Evolutionary conservation across 768 basidiomycete species (phyloP), one percentile per base, ranked within the genome.

Genomic region (Kwoniella sp.): DNA sequence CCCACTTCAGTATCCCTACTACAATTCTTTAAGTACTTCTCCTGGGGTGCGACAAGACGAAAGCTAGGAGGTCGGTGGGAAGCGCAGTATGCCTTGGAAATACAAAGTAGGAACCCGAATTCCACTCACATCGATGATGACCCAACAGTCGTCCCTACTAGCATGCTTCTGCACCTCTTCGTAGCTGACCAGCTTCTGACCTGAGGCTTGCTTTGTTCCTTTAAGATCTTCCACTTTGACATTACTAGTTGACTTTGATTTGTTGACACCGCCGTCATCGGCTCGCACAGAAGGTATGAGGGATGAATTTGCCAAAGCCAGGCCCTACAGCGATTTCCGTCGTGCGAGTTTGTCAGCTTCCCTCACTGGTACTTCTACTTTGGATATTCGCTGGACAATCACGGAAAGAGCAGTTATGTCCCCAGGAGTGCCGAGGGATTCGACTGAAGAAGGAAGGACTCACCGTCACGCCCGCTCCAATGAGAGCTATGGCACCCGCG

Each of bases 71-170:
- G n/a, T n/a, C n/a, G n/a, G n/a, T n/a, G n/a, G n/a, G n/a, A n/a
- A n/a, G n/a, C n/a, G n/a, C n/a, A n/a, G n/a, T n/a, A n/a, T n/a
- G n/a, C n/a, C n/a, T n/a, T n/a, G n/a, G n/a, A n/a, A n/a, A 9
- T 22, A 49, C 22, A 22, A 24, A 22, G 5, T 4, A 49, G 48
- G n/a, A 19, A 19, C n/a, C 22, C 30, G 29, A 19, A n/a, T 26
- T 26, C 17, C 26, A 65, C 69, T 64, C 50, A 73, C 93, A 72
- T 92, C 86, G 54, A 99, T 86, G 65, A 94, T 86, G 6, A 97
- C 95, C 95, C 94, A 98, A 49, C 90, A 82, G 77, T 97, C 93
- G 54, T 94, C 90, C 83, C 91, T 88, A 81, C 85, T 89, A 80
- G 89, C 92, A 83, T 99, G 81, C 63, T 79, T 77, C 48, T 77